These are phyloP conservation scores for Comarum palustre DNA, from an alignment of 306 rosid genomes.

Conservation along the genomic window DNA sequence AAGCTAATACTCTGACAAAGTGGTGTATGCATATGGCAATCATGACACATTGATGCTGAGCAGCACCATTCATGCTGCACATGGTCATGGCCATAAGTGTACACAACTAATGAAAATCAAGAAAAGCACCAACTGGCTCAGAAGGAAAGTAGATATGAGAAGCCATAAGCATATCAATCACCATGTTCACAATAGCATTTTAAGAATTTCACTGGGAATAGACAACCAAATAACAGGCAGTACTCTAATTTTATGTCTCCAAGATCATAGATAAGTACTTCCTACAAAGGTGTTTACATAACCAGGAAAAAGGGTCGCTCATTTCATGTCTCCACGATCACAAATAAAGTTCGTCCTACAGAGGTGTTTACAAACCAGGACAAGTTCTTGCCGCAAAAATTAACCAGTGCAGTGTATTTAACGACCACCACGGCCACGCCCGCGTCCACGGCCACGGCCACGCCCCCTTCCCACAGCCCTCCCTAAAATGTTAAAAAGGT, in stretches of 20 bases:
- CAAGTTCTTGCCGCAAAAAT: slow-evolving; percentile 33
- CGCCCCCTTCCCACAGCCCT: slow-evolving; percentile 76
- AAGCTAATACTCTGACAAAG: background rate
- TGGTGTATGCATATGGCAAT: background rate
- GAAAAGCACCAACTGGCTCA: background rate
- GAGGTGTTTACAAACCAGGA: slow-evolving; percentile 42
- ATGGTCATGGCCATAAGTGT: background rate
- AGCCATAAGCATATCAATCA: background rate
- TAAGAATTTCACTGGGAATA: slow-evolving; percentile 8
- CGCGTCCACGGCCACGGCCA: slow-evolving; percentile 82
- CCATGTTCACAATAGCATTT: slow-evolving; percentile 8
- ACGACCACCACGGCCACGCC: slow-evolving; percentile 78
- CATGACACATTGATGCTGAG: background rate
- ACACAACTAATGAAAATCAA: background rate
- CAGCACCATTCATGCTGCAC: background rate
- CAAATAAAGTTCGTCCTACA: slow-evolving; percentile 37
- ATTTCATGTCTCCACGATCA: slow-evolving; percentile 27
- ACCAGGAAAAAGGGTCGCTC: slow-evolving; percentile 20
- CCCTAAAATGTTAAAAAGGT: slow-evolving; percentile 42
- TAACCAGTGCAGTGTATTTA: slow-evolving; percentile 25
- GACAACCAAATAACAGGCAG: slow-evolving; percentile 21
- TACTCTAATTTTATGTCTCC: slow-evolving; percentile 25
- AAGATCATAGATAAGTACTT: slow-evolving; percentile 31
- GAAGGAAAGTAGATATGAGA: background rate
- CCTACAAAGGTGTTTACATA: slow-evolving; percentile 48